Evolutionary conservation across 108 stramenopile genomes (phyloP), one percentile per base, ranked within the genome.

Genomic region (Skeletonema grethae): DNA sequence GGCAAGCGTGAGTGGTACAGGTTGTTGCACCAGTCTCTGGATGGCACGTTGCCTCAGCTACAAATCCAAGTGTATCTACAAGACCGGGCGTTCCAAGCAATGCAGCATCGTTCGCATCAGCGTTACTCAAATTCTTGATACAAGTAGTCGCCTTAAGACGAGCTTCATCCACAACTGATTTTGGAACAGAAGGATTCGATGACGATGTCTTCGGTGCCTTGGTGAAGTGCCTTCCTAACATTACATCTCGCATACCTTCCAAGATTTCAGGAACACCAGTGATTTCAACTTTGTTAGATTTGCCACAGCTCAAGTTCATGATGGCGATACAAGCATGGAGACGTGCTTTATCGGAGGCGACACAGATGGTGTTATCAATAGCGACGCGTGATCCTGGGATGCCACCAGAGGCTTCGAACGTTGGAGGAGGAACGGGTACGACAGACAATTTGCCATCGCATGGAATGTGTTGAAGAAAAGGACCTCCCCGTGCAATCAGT

Each of bases 301-400:
- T 95, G 38, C 94, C 94, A 69, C 94, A 95, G 61, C 89, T 90
- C 69, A 95, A 75, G 58, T 95, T 92, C 94, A 95, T 95, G 31
- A 95, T 92, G 56, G 94, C 94, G 67, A 95, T 95, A 70, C 94
- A 95, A 28, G 94, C 94, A 71, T 95, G 94, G 12, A 95, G 83
- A 7, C 90, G 70, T 4, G 91, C 91, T 79, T 93, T 92, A 24
- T 90, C 89, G 13, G 87, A 87, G 0, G 91, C 90, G 18, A 91
- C 69, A 22, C 90, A 82, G 11, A 85, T 58, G n/a, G 82, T 71
- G 13, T 50, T 58, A 13, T 65, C 59, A 13, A 60, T 28, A 25
- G 65, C 69, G 56, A 73, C 63, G 43, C 83, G 70, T 69, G 72
- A 76, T 24, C 75, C 61, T 6, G 77, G 73, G 5, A 81, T 72